A percentile compares a stretch with the other conserved stretches of the same genome.
These are phyloP conservation scores for Lindgomyces ingoldianus DNA, from an alignment of 495 filamentous ascomycete species.

Conservation along the genomic window DNA sequence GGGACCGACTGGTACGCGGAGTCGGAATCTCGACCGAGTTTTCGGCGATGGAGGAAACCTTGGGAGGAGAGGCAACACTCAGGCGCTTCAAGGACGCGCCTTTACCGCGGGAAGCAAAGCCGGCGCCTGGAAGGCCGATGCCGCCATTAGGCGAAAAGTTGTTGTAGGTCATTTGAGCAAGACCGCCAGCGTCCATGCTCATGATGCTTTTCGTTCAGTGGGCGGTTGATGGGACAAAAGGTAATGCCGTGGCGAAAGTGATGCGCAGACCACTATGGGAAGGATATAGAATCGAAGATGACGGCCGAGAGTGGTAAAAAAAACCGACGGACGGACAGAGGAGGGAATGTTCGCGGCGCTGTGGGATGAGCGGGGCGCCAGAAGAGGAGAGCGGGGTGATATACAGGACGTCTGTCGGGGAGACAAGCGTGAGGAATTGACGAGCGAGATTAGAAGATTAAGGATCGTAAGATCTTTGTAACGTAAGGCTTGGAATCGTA, in stretches of 20 bases:
- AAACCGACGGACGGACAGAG: slow-evolving; percentile 10
- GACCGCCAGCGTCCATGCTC: slow-evolving; percentile 98
- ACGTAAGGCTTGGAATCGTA: slow-evolving; percentile 8
- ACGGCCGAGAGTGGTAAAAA: slow-evolving; percentile 3
- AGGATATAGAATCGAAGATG: slow-evolving; percentile 37
- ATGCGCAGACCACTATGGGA: slow-evolving; percentile 24
- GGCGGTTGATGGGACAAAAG: neutral
- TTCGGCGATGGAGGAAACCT: slow-evolving; percentile 68
- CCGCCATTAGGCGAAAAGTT: slow-evolving; percentile 61
- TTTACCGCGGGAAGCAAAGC: slow-evolving; percentile 80
- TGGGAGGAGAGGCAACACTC: slow-evolving; percentile 60
- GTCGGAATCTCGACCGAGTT: slow-evolving; percentile 64
- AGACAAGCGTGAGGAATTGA: slow-evolving; percentile 15
- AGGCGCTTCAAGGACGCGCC: slow-evolving; percentile 84
- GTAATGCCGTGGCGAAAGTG: neutral
- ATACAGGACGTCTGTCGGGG: slow-evolving; percentile 23
- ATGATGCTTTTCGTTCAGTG: slow-evolving; percentile 43
- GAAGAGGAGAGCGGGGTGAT: slow-evolving; percentile 8
- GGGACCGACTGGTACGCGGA: slow-evolving; percentile 90
- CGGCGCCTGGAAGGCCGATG: slow-evolving; percentile 71
- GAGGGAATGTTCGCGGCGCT: slow-evolving; percentile 20
- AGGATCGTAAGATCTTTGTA: slow-evolving; percentile 38
- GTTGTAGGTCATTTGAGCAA: slow-evolving; percentile 98
- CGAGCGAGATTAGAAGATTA: slow-evolving; percentile 37
- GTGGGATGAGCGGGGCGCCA: neutral